Conservation (phyloP, 148 eudicot genomes). For the Rhododendron simsii region DNA sequence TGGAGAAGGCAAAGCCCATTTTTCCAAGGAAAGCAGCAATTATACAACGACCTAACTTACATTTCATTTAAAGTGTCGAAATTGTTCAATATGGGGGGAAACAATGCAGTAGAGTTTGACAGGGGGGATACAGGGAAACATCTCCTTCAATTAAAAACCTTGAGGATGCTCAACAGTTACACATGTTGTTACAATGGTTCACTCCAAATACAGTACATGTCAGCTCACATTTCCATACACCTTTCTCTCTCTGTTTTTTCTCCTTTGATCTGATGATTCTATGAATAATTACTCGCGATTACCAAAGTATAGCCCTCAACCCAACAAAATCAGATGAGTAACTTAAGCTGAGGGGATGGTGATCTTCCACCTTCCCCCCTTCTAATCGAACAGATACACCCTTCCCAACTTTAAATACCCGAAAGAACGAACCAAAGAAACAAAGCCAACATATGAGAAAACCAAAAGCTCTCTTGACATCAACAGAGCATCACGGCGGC, state of each 20-base stretch:
- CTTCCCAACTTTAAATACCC: slow-evolving; percentile 1
- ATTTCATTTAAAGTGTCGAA: neutral
- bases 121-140: slow-evolving; percentile 7
- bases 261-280: slow-evolving; percentile 11
- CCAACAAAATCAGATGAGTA: slow-evolving; percentile 20
- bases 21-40: neutral
- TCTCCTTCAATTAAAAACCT: slow-evolving; percentile 27
- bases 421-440: slow-evolving; percentile 17
- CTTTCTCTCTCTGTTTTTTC: slow-evolving; percentile 7
- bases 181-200: slow-evolving; percentile 21
- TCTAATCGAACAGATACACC: slow-evolving; percentile 20
- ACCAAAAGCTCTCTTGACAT: slow-evolving; percentile 24
- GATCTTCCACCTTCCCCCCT: slow-evolving; percentile 78
- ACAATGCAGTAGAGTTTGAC: slow-evolving; percentile 3
- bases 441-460: slow-evolving; percentile 1
- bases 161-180: slow-evolving; percentile 36
- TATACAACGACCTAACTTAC: neutral
- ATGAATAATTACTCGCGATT: slow-evolving; percentile 12
- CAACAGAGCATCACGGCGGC: slow-evolving; percentile 19
- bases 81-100: neutral
- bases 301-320: slow-evolving; percentile 17
- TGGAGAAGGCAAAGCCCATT: neutral
- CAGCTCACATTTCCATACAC: slow-evolving; percentile 8
- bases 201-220: slow-evolving; percentile 2
- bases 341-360: slow-evolving; percentile 26